Evolutionary conservation across 148 eudicot species (phyloP).

Genomic region (Nepenthes mirabilis): DNA sequence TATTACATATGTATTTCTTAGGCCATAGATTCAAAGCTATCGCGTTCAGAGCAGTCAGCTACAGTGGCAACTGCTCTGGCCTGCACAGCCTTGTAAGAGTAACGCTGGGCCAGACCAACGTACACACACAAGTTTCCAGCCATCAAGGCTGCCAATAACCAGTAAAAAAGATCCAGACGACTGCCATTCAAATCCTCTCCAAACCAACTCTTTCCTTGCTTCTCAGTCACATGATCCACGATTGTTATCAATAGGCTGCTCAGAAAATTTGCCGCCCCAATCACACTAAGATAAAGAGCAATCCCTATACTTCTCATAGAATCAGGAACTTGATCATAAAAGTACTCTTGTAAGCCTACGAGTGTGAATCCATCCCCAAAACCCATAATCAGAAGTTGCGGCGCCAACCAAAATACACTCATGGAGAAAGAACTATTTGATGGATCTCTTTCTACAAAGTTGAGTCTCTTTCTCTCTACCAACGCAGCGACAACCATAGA

Average conservation of each 20-base stretch:
- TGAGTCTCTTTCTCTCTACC: slow-evolving; percentile 46
- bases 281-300: slow-evolving; percentile 53
- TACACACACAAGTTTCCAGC: slow-evolving; percentile 19
- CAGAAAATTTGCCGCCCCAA: slow-evolving; percentile 46
- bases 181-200: slow-evolving; percentile 35
- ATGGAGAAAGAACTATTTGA: slow-evolving; percentile 25
- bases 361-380: slow-evolving; percentile 50
- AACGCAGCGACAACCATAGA: slow-evolving; percentile 49
- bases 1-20: slow-evolving; percentile 2
- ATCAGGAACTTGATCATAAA: slow-evolving; percentile 74
- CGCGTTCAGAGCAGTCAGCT: slow-evolving; percentile 29
- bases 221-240: slow-evolving; percentile 30
- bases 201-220: slow-evolving; percentile 51
- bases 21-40: slow-evolving; percentile 16
- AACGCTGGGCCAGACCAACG: slow-evolving; percentile 26
- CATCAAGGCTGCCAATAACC: slow-evolving; percentile 18
- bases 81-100: slow-evolving; percentile 55
- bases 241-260: slow-evolving; percentile 49
- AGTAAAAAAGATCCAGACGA: slow-evolving; percentile 25
- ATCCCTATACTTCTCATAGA: slow-evolving; percentile 69
- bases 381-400: slow-evolving; percentile 46
- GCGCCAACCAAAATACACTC: slow-evolving; percentile 62
- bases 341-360: slow-evolving; percentile 67
- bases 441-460: slow-evolving; percentile 18
- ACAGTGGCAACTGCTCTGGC: slow-evolving; percentile 14